Evolutionary conservation across 129 eudicot species (phyloP).

Genomic region (Chrysanthemum lavandulifolium): DNA sequence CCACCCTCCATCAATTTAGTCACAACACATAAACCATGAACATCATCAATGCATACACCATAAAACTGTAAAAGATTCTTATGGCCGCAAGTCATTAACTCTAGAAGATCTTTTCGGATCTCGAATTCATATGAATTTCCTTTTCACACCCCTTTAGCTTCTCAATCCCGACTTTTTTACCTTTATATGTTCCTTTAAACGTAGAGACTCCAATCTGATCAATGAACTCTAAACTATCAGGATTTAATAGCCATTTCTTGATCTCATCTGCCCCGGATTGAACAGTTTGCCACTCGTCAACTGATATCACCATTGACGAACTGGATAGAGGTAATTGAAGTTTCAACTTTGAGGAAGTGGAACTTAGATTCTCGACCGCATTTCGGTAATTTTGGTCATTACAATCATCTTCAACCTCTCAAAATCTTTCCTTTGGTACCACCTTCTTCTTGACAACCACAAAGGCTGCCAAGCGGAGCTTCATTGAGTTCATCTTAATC

Average conservation of each 20-base stretch:
- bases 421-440: conserved; percentile 58
- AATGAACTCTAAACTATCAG: conserved; percentile 71
- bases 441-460: conserved; percentile 96
- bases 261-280: conserved; percentile 72
- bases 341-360: conserved; percentile 35
- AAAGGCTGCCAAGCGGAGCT: conserved; percentile 79
- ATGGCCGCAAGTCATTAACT: conserved; percentile 97
- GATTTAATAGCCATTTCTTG: conserved; percentile 75
- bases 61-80: conserved; percentile 74
- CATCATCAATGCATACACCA: conserved; percentile 84
- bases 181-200: conserved; percentile 83
- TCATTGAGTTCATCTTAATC: conserved; percentile 46
- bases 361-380: conserved; percentile 48
- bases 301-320: conserved; percentile 68
- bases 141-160: conserved; percentile 95
- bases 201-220: conserved; percentile 72
- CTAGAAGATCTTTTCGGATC: conserved; percentile 74
- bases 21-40: conserved; percentile 88
- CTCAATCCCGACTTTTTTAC: conserved; percentile 79
- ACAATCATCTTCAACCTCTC: conserved; percentile 68
- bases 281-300: conserved; percentile 98
- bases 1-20: conserved; percentile 96
- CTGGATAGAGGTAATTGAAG: conserved; percentile 62
- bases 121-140: conserved; percentile 86
- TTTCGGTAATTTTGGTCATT: conserved; percentile 48